Base-by-base conservation (phyloP, 208 protist species). In the Leptomonas seymouri region DNA sequence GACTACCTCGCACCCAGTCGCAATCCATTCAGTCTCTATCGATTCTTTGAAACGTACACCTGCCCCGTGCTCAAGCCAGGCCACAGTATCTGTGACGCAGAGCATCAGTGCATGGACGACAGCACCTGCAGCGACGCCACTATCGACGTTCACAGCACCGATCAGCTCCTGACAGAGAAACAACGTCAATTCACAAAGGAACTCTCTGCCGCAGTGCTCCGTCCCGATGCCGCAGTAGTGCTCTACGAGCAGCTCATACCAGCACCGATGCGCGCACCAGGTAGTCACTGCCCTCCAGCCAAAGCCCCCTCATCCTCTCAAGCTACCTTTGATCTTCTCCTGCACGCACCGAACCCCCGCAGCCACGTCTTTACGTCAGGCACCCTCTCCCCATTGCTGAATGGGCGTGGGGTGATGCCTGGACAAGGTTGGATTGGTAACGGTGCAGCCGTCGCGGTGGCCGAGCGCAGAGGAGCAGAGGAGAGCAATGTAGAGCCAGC, bases 1-100 rank as follows among this genome's bases (percentile, higher is more conserved):
- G 86, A 91, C 75, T 73, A 85, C 68, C 78, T 91, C 36, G 48
- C 76, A 14, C 86, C 86, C 2, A 92, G 80, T 59, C 81, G 83
- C 18, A 92, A 92, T 51, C 86, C 86, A 15, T 92, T 76, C 51
- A 87, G 76, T 39, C 63, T 60, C n/a, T 89, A 78, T 59, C 75
- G 75, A 9, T 46, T 12, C 48, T 36, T 75, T 15, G 61, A 53
- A 28, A 14, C 49, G 20, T 75, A 63, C 42, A 23, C 41, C 1
- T 23, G 27, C 21, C 61, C 48, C n/a, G 20, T 58, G 9, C 20
- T 45, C 5, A 23, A 21, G 27, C 44, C 20, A 14, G 34, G 45
- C 28, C 7, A 1, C 27, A 21, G 3, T 39, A 9, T 27, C 14
- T 11, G n/a, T 3, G 5, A 39, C 28, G 51, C 28, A 39, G 51